A percentile compares a stretch with the other conserved stretches of the same genome.
Conservation (phyloP, 2,329 filamentous ascomycete species). For the Stachybotrys chartarum region DNA sequence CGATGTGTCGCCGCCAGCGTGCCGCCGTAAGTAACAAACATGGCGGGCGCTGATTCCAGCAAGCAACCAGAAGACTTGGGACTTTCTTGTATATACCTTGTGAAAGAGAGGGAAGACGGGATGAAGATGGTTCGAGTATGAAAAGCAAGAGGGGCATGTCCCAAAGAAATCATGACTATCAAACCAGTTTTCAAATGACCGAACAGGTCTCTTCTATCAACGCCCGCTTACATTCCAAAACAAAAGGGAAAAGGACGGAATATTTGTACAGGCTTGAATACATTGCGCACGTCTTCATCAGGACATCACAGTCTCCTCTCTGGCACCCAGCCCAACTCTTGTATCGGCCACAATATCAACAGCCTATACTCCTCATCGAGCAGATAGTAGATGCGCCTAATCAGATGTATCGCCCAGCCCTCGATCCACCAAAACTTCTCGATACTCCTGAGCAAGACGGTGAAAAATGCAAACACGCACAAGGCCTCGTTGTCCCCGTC, state of each 20-base stretch:
- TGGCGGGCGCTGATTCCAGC: too few relatives aligned
- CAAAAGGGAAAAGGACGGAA: background rate
- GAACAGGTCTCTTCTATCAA: too few relatives aligned
- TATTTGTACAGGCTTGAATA: background rate
- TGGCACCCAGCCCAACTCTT: constrained; percentile 5
- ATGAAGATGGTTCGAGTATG: too few relatives aligned
- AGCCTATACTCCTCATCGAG: constrained; percentile 6
- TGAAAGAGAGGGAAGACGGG: too few relatives aligned
- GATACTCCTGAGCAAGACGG: constrained; percentile 3
- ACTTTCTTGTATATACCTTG: too few relatives aligned
- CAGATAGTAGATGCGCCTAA: constrained; percentile 3
- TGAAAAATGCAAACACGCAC: constrained; percentile 6
- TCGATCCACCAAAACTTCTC: constrained; percentile 7
- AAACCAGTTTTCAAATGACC: too few relatives aligned
- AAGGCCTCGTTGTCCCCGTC: constrained; percentile 3
- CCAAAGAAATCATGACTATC: too few relatives aligned
- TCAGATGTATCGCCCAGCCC: constrained; percentile 6
- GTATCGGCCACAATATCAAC: constrained; percentile 6
- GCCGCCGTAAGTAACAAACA: too few relatives aligned
- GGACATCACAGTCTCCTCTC: background rate
- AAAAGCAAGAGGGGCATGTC: too few relatives aligned
- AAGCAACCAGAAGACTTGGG: too few relatives aligned
- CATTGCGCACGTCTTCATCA: background rate
- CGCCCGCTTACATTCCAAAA: background rate
- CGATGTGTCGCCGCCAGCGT: background rate